A percentile compares a stretch with the other conserved stretches of the same genome.
Conservation (phyloP, 148 eudicot genomes). For the Rhododendron henanense region DNA sequence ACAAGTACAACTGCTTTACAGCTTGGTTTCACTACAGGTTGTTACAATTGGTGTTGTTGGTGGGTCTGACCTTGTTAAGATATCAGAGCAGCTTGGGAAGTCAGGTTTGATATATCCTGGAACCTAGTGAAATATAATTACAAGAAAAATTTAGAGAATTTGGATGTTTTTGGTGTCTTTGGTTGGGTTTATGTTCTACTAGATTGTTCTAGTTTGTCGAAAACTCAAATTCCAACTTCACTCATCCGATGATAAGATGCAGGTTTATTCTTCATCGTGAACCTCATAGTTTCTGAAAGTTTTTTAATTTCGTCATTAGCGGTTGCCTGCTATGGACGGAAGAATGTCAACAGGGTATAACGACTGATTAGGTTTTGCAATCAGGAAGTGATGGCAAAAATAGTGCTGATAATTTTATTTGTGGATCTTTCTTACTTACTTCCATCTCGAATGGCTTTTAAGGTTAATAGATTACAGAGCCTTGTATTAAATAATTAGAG, state of each 20-base stretch:
- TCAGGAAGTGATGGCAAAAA: background rate
- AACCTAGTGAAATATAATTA: background rate
- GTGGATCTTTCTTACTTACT: conserved; percentile 10
- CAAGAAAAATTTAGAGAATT: background rate
- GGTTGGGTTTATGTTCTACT: background rate
- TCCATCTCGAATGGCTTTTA: background rate
- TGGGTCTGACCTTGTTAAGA: conserved; percentile 92
- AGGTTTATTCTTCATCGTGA: background rate
- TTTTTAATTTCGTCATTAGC: background rate
- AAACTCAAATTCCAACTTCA: background rate
- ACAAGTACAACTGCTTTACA: background rate
- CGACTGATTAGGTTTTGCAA: background rate
- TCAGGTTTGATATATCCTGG: conserved; percentile 43
- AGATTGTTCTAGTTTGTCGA: background rate
- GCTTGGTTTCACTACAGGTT: conserved; percentile 46
- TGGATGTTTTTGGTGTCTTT: background rate
- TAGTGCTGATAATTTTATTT: background rate
- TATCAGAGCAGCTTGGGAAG: conserved; percentile 92
- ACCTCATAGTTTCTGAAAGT: background rate
- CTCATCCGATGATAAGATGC: background rate
- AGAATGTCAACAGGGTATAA: background rate
- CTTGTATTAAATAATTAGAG: background rate
- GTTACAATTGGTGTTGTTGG: conserved; percentile 92
- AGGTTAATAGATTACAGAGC: background rate
- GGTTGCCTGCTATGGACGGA: background rate